These are phyloP conservation scores for Onygenales sp. DNA, from an alignment of 2,329 filamentous ascomycete genomes.

Conservation along the genomic window DNA sequence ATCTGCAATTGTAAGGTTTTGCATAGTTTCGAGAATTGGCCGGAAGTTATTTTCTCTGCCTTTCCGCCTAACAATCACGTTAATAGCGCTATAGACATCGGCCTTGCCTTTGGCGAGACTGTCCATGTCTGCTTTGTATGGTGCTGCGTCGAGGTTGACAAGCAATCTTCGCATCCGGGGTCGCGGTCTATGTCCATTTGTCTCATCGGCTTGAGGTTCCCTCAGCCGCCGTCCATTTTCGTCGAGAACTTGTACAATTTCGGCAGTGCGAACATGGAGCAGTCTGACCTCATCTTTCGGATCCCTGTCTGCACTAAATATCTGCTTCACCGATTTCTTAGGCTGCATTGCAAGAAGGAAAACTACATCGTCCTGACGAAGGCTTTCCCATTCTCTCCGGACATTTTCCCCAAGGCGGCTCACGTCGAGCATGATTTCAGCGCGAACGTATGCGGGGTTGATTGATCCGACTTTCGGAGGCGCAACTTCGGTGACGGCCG, in stretches of 20 bases:
- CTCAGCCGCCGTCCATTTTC: slow-evolving; percentile 68
- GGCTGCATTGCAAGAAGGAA: slow-evolving; percentile 73
- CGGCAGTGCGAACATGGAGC: slow-evolving; percentile 65
- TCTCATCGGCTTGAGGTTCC: slow-evolving; percentile 44
- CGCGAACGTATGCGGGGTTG: slow-evolving; percentile 73
- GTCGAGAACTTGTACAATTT: slow-evolving; percentile 77
- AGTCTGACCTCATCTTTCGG: slow-evolving; percentile 55
- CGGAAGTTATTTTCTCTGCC: slow-evolving; percentile 96
- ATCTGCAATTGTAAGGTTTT: slow-evolving; percentile 72
- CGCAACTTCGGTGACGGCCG: slow-evolving; percentile 76
- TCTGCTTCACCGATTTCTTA: slow-evolving; percentile 28
- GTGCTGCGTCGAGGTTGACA: slow-evolving; percentile 67
- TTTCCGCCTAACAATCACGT: slow-evolving; percentile 72
- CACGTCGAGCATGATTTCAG: slow-evolving; percentile 78
- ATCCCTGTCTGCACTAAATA: slow-evolving; percentile 10
- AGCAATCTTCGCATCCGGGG: slow-evolving; percentile 60
- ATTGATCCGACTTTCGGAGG: slow-evolving; percentile 75
- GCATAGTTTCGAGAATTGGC: slow-evolving; percentile 83
- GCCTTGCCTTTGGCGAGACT: slow-evolving; percentile 55
- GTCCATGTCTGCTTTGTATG: slow-evolving; percentile 69
- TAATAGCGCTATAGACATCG: slow-evolving; percentile 75
- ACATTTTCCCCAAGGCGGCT: slow-evolving; percentile 66
- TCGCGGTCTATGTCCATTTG: slow-evolving; percentile 52
- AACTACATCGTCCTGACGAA: slow-evolving; percentile 79
- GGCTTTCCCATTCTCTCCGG: slow-evolving; percentile 78